Conservation (phyloP, 2,329 filamentous ascomycete species). For the Aspergillus pseudotamarii region DNA sequence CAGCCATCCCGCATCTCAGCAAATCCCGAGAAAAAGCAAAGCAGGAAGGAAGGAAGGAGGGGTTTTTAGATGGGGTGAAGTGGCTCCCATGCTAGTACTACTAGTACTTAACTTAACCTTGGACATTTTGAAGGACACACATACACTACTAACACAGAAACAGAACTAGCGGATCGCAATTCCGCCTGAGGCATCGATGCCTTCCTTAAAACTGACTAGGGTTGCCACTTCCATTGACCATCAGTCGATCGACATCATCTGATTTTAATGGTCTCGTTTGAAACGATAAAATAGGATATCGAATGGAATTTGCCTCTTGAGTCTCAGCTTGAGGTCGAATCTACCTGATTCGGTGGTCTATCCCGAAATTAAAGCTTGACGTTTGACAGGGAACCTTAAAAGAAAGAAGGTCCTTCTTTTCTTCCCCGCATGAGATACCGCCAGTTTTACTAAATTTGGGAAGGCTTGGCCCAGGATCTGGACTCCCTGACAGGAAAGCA, state of each 20-base stretch:
- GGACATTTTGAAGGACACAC: too few species aligned
- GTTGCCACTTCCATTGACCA: not conserved
- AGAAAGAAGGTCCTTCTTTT: not conserved
- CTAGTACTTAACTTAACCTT: too few species aligned
- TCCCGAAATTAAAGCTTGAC: not conserved
- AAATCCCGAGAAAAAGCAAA: not conserved
- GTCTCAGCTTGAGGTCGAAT: too few species aligned
- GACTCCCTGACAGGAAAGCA: not conserved
- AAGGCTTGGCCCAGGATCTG: not conserved
- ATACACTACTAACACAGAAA: too few species aligned
- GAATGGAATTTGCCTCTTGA: not conserved
- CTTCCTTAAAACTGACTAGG: not conserved
- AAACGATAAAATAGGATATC: not conserved
- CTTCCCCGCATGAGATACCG: not conserved
- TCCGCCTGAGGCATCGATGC: not conserved
- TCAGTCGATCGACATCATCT: not conserved
- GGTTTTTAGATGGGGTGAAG: too few species aligned
- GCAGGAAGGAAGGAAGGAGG: too few species aligned
- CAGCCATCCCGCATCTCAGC: not conserved
- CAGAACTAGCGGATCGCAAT: not conserved
- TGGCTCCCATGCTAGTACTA: too few species aligned
- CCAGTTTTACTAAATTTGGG: not conserved
- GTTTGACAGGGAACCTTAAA: not conserved
- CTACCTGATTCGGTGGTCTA: not conserved
- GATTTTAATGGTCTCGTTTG: not conserved